These are phyloP conservation scores for Pythium phragmiticola DNA, from an alignment of 352 stramenopile genomes.

Conservation along the genomic window DNA sequence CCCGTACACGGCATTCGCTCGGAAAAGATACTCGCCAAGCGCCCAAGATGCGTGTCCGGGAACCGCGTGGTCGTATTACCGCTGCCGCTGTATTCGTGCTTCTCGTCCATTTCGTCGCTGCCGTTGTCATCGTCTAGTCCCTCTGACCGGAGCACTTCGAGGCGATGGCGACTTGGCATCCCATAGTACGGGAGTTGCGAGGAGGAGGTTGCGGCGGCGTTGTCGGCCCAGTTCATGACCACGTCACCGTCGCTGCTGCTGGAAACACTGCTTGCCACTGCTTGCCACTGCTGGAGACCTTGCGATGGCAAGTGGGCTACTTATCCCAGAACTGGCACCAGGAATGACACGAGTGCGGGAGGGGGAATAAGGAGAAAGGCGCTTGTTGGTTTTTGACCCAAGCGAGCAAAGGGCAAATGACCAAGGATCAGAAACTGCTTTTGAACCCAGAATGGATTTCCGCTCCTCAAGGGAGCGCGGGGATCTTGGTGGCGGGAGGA, in stretches of 20 bases:
- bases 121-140: not conserved
- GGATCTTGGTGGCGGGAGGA: conserved; percentile 3
- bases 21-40: conserved; percentile 25
- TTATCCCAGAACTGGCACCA: conserved; percentile 28
- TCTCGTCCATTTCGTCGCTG: conserved; percentile 10
- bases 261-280: not conserved
- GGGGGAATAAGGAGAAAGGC: conserved; percentile 3
- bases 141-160: conserved; percentile 6
- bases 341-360: not conserved
- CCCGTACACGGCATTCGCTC: conserved; percentile 29
- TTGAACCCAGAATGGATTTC: not conserved
- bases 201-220: not conserved
- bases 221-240: conserved; percentile 33
- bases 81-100: not conserved
- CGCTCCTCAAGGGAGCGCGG: not conserved
- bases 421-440: not conserved
- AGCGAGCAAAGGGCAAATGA: conserved; percentile 6
- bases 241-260: conserved; percentile 2
- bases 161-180: conserved; percentile 11
- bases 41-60: conserved; percentile 24
- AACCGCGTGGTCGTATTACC: not conserved
- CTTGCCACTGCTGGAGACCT: conserved; percentile 8
- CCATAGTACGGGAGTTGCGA: conserved; percentile 12
- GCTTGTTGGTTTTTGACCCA: conserved; percentile 12
- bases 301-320: conserved; percentile 1